Conservation (phyloP, 1,284 basidiomycete species). For the Ustilago hordei region DNA sequence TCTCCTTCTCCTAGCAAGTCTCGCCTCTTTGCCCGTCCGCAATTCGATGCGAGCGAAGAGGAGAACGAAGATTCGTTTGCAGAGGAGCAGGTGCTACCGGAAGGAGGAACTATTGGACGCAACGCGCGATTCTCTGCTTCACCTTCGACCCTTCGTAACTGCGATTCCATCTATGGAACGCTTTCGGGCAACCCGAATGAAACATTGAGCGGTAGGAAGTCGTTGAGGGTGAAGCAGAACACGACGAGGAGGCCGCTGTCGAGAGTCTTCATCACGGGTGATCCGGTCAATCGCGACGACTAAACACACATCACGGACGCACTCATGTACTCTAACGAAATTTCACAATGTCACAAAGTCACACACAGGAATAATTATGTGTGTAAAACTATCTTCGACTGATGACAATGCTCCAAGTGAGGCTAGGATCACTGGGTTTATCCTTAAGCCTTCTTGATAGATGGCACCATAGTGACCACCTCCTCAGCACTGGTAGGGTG, state of each 20-base stretch:
- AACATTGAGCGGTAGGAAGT: conserved; percentile 48
- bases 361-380: background rate
- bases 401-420: too few relatives aligned
- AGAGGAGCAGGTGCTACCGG: conserved; percentile 1
- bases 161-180: conserved; percentile 29
- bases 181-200: conserved; percentile 30
- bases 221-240: background rate
- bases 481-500: conserved; percentile 68
- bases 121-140: conserved; percentile 16
- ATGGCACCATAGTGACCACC: conserved; percentile 54
- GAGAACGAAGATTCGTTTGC: conserved; percentile 9
- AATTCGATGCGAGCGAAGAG: background rate
- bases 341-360: background rate
- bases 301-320: background rate
- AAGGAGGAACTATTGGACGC: conserved; percentile 23
- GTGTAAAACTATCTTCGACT: too few relatives aligned
- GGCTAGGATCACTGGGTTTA: too few relatives aligned
- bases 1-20: conserved; percentile 18
- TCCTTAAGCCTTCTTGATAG: conserved; percentile 35
- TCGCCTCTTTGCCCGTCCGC: conserved; percentile 13
- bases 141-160: background rate
- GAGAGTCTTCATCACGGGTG: conserved; percentile 52
- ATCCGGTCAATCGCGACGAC: conserved; percentile 37
- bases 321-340: background rate
- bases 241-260: conserved; percentile 36